A percentile compares a stretch with the other conserved stretches of the same genome.
Conservation (phyloP, 106 monocot genomes). For the Platanthera zijinensis region DNA sequence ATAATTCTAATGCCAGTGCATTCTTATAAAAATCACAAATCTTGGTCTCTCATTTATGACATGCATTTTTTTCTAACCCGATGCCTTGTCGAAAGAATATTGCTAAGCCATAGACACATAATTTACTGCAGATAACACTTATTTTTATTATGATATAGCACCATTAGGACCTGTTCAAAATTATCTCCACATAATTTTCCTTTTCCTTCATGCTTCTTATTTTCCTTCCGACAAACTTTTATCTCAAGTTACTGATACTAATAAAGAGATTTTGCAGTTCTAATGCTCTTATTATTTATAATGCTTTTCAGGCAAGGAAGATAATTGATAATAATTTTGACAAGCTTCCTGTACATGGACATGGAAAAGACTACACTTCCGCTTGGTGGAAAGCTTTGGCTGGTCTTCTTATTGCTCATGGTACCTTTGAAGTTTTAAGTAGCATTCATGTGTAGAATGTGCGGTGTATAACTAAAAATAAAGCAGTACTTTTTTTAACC, state of each 20-base stretch:
- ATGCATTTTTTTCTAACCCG: neutral
- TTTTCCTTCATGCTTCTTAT: neutral
- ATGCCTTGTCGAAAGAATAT: neutral
- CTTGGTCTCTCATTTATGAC: neutral
- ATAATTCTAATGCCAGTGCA: too few species aligned
- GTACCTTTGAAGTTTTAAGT: constrained; percentile 17
- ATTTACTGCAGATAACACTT: neutral
- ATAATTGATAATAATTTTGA: constrained; percentile 72
- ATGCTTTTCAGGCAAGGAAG: constrained; percentile 58
- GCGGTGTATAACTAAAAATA: neutral
- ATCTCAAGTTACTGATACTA: neutral
- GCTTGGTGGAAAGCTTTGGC: constrained; percentile 97
- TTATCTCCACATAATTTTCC: neutral
- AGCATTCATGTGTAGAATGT: neutral
- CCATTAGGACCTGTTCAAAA: neutral
- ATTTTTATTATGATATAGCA: neutral
- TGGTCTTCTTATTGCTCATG: constrained; percentile 59
- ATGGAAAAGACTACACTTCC: constrained; percentile 69
- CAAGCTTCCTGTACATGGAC: constrained; percentile 72
- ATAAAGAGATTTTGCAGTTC: constrained; percentile 3
- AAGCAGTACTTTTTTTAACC: neutral
- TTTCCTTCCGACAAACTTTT: neutral
- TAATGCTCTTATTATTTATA: constrained; percentile 5
- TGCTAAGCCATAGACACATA: neutral
- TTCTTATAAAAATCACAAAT: too few species aligned